Base-by-base conservation (phyloP, 1,284 basidiomycete genomes). In the Trametes hirsuta region DNA sequence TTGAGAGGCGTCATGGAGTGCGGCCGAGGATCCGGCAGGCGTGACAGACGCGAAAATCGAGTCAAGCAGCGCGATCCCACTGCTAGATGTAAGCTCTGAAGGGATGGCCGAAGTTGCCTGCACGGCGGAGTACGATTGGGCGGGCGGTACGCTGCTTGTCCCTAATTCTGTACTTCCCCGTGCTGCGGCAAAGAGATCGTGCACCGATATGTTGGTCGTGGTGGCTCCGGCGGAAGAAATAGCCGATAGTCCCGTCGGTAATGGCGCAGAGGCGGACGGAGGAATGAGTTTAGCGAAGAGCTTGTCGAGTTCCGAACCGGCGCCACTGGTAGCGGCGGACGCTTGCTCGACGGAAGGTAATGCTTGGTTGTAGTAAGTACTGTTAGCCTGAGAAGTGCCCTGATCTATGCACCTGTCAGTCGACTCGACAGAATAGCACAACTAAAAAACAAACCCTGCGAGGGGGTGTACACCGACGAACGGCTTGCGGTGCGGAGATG, bases 271-370 rank as follows among this genome's bases (percentile, higher is more conserved):
- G 4, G 65, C 47, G 6, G 64, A 63, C 1, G 66, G 53, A 6
- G 69, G 66, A 14, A 71, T 59, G 18, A 89, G 74, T 69, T 83
- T 87, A 25, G 84, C 80, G 63, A 90, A 83, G 3, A 90, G 77
- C 68, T 80, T 82, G 69, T 89, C 87, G 14, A 90, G 75, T 54
- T 86, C 85, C 2, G 86, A 83, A 42, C 66, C 66, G 37, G 68
- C 56, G 57, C 62, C 59, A 51, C 66, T 56, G 35, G 46, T 41
- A 57, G 53, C 34, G 64, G 50, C 47, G 58, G 58, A n/a, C 59
- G 61, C 35, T 34, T 34, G 14, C n/a, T 47, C 45, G 4, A 41
- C 24, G 3, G 48, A 46, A 6, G 48, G 55, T 14, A 21, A 51
- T 6, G 59, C 37, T 24, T 61, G 54, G 25, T 40, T 46, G 12